These are phyloP conservation scores for Beauveria rudraprayagi DNA, from an alignment of 2,329 filamentous ascomycete species.

Conservation along the genomic window DNA sequence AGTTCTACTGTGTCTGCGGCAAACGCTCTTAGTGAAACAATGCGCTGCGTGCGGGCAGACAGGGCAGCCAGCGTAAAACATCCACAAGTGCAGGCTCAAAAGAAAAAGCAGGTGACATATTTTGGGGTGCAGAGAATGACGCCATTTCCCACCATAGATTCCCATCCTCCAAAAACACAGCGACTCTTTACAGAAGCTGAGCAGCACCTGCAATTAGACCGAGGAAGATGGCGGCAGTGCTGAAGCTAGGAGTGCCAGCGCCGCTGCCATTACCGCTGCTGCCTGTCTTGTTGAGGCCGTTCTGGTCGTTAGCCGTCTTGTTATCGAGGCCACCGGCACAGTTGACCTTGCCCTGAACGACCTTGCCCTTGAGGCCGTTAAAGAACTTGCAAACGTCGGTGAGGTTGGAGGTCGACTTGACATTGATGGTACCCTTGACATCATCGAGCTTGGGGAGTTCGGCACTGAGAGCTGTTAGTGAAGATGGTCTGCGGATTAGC, in stretches of 20 bases:
- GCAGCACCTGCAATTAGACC: constrained; percentile 39
- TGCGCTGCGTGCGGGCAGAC: background rate
- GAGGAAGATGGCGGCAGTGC: constrained; percentile 39
- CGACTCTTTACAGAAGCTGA: constrained; percentile 41
- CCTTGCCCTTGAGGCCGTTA: constrained; percentile 25
- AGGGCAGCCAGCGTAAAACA: constrained; percentile 13
- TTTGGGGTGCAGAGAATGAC: constrained; percentile 27
- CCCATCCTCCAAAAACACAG: constrained; percentile 11
- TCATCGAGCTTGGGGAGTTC: constrained; percentile 57
- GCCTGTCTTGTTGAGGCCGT: constrained; percentile 24
- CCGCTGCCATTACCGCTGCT: constrained; percentile 25
- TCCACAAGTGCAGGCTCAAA: constrained; percentile 28
- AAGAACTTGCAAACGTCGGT: constrained; percentile 47
- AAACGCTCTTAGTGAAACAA: constrained; percentile 6
- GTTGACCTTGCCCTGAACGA: constrained; percentile 22
- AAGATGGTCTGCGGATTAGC: too few species aligned
- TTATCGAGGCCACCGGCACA: constrained; percentile 25
- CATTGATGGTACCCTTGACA: constrained; percentile 64
- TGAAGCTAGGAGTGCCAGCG: constrained; percentile 28
- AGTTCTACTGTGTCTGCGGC: constrained; percentile 31
- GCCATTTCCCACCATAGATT: constrained; percentile 26
- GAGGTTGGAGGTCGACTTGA: constrained; percentile 59
- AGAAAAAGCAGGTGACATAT: constrained; percentile 22
- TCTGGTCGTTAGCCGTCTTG: constrained; percentile 21
- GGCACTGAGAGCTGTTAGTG: constrained; percentile 65